Base-by-base conservation (phyloP, 1,284 basidiomycete genomes). In the Schizophyllum commune region DNA sequence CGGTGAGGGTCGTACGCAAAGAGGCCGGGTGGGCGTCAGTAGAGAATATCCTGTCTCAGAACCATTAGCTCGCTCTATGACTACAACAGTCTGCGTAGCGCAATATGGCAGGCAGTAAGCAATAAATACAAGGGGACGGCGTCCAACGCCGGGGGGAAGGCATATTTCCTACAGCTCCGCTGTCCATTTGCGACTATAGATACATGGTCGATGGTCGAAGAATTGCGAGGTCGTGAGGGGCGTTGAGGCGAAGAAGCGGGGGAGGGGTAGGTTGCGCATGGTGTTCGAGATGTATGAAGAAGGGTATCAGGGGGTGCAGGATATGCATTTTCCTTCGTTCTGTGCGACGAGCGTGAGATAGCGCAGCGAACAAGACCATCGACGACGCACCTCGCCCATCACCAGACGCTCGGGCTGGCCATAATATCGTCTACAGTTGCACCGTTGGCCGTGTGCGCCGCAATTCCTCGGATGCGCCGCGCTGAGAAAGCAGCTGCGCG, bases 391-490 rank as follows among this genome's bases (percentile, higher is more conserved):
- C 67, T 76, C 67, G 20, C 67, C 55, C 21, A 72, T 73, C 60
- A 69, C 62, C 54, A 71, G 58, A 55, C 58, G 59, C 68, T 82
- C 53, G 19, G 53, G 53, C 53, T 27, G 66, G 57, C 73, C 76
- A 65, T 79, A 87, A 68, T 83, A 89, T 63, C 83, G 79, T 57
- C 78, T 80, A 68, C 88, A 89, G 20, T 59, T 60, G 67, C 84
- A 84, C 32, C 71, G 27, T 5, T 27, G 72, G 4, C 59, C 63
- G n/a, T 69, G 64, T 1, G 73, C 65, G 27, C 67, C 68, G 67
- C 86, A 88, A 55, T 70, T 62, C 15, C 69, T 6, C 4, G 82
- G 81, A 66, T 90, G 88, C 1, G 70, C 67, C 51, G 65, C 59
- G 69, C 84, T 86, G 67, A 78, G 65, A 62, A 64, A 71, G 70